Percentiles rank a stretch among this genome's conserved stretches.
Conservation (phyloP, 2,329 filamentous ascomycete genomes). For the Scedosporium aurantiacum region DNA sequence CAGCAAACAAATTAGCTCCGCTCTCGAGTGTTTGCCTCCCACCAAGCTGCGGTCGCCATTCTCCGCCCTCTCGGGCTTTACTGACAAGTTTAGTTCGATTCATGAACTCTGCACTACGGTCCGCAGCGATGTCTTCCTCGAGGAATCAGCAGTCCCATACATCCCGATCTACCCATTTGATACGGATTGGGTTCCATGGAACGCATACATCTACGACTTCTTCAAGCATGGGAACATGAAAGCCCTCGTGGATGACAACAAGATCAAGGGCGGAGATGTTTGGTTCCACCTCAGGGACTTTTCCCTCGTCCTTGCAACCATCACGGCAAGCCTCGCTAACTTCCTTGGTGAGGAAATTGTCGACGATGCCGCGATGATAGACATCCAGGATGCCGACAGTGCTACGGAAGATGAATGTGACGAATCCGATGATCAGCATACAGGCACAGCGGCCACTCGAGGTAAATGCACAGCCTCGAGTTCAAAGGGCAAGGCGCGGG, state of each 20-base stretch:
- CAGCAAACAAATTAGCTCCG: conserved; percentile 12
- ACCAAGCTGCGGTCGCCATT: conserved; percentile 54
- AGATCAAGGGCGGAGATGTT: conserved; percentile 53
- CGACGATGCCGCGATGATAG: conserved; percentile 24
- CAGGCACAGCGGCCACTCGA: conserved; percentile 16
- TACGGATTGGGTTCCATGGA: conserved; percentile 35
- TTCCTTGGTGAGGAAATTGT: conserved; percentile 35
- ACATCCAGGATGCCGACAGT: conserved; percentile 30
- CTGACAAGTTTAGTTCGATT: conserved; percentile 53
- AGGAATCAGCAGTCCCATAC: conserved; percentile 61
- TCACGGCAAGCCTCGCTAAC: conserved; percentile 52
- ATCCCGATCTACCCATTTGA: conserved; percentile 51
- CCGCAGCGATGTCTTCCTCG: conserved; percentile 61
- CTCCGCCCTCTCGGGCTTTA: conserved; percentile 57
- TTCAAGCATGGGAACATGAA: conserved; percentile 59
- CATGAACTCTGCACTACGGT: conserved; percentile 56
- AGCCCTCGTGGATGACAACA: conserved; percentile 52
- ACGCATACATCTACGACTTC: conserved; percentile 65
- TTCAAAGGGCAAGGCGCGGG: background rate
- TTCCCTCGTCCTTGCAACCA: conserved; percentile 52
- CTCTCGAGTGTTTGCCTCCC: conserved; percentile 18
- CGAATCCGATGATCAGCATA: conserved; percentile 26
- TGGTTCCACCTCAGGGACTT: conserved; percentile 61
- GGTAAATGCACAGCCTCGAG: too few species aligned
- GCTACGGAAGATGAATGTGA: conserved; percentile 27